phyloP scores from a whole-genome alignment of 116 monocot genomes.

The Trichopus zeylanicus region DNA sequence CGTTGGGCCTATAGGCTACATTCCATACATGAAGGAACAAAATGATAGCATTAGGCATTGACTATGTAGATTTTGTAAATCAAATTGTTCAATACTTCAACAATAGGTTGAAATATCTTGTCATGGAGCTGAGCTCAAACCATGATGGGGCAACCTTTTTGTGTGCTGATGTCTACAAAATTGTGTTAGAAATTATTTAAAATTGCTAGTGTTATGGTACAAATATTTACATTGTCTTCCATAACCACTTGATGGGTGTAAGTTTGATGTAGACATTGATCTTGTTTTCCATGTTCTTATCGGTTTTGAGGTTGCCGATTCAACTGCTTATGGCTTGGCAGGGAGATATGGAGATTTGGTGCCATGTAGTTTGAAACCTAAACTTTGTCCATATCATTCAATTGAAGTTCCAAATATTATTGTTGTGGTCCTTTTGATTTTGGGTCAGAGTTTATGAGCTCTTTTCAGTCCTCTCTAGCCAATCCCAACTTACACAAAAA shows the following conservation, averaged over 20 bases:
- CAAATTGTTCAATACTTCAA: slow-evolving; percentile 34
- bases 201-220: slow-evolving; percentile 29
- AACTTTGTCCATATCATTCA: slow-evolving; percentile 44
- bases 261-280: neutral
- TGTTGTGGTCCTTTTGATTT: too few species aligned
- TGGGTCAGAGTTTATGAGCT: too few species aligned
- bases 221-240: neutral
- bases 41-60: slow-evolving; percentile 13
- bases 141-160: slow-evolving; percentile 22
- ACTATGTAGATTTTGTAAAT: slow-evolving; percentile 32
- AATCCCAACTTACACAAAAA: too few species aligned
- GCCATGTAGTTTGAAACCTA: slow-evolving; percentile 36
- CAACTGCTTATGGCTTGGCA: slow-evolving; percentile 29
- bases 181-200: slow-evolving; percentile 31
- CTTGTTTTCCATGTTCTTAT: neutral
- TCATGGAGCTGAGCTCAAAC: slow-evolving; percentile 33
- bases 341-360: slow-evolving; percentile 43
- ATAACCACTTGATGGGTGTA: neutral
- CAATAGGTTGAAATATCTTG: slow-evolving; percentile 26
- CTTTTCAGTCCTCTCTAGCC: too few species aligned
- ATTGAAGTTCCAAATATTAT: slow-evolving; percentile 40
- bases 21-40: slow-evolving; percentile 35
- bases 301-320: slow-evolving; percentile 46
- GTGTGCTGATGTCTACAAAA: slow-evolving; percentile 35
- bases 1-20: slow-evolving; percentile 54